Percentiles rank a stretch among this genome's conserved stretches.
Conservation (phyloP, 345 rosid species). For the Citrus cavaleriei region DNA sequence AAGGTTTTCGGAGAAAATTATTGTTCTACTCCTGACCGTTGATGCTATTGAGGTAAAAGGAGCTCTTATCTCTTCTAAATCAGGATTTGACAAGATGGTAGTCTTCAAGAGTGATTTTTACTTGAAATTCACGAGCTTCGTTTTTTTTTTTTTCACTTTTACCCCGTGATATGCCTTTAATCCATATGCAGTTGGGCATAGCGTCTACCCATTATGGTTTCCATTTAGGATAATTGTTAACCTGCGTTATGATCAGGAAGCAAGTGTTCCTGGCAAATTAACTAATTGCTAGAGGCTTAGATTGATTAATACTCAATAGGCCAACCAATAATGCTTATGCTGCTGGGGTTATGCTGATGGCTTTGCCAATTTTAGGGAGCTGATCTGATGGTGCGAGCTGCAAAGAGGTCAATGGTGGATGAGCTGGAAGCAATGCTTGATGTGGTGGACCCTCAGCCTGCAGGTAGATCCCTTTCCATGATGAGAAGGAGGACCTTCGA, state of each 20-base stretch:
- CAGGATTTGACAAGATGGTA: not conserved
- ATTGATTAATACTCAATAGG: not conserved
- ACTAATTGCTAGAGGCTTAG: not conserved
- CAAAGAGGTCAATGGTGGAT: constrained; percentile 81
- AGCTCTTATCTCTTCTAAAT: not conserved
- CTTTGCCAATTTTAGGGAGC: constrained; percentile 42
- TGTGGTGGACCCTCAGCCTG: constrained; percentile 82
- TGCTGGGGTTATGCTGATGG: not conserved
- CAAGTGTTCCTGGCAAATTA: not conserved
- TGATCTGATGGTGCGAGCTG: constrained; percentile 76
- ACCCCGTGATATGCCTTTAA: not conserved
- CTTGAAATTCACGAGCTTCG: not conserved
- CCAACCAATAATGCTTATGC: not conserved
- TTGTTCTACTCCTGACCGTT: constrained; percentile 87
- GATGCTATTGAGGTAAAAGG: constrained; percentile 88
- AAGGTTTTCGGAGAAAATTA: constrained; percentile 76
- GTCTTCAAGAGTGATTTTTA: not conserved
- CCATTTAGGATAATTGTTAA: not conserved
- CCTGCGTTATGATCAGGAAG: not conserved
- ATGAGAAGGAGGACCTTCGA: constrained; percentile 85
- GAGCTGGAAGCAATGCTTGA: constrained; percentile 95
- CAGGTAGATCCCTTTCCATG: constrained; percentile 67
- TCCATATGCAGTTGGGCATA: not conserved
- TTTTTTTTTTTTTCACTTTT: not conserved
- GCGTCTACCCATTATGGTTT: not conserved